Conservation (phyloP, 352 stramenopile species). For the Peronospora tabacina region DNA sequence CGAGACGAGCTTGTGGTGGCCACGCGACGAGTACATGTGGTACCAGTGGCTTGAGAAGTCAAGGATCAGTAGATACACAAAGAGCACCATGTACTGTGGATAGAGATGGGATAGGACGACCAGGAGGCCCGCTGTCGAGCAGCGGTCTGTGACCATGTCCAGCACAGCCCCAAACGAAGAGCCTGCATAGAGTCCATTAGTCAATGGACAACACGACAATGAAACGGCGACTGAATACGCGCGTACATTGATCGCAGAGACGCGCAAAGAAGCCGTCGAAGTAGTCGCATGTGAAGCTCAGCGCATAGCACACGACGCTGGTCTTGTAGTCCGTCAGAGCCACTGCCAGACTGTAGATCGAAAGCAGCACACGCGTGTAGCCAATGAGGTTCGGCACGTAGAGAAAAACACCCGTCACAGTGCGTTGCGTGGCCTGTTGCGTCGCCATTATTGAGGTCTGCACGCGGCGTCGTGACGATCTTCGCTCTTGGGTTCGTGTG, state of each 20-base stretch:
- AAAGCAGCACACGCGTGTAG: slow-evolving; percentile 87
- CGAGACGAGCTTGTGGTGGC: slow-evolving; percentile 93
- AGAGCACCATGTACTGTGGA: slow-evolving; percentile 64
- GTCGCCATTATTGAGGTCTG: slow-evolving; percentile 13
- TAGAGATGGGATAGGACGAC: slow-evolving; percentile 92
- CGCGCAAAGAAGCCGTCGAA: slow-evolving; percentile 96
- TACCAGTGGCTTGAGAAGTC: slow-evolving; percentile 98
- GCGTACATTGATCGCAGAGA: slow-evolving; percentile 91
- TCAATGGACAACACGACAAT: not conserved
- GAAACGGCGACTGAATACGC: not conserved
- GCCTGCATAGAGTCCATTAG: slow-evolving; percentile 23
- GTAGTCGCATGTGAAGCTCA: slow-evolving; percentile 96
- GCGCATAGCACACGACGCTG: slow-evolving; percentile 86
- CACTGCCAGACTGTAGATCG: slow-evolving; percentile 80
- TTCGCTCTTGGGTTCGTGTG: not conserved
- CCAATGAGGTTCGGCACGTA: slow-evolving; percentile 97
- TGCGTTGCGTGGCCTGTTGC: slow-evolving; percentile 22
- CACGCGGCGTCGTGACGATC: not conserved
- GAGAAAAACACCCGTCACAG: slow-evolving; percentile 84
- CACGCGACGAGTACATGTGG: slow-evolving; percentile 93
- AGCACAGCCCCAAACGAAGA: slow-evolving; percentile 93
- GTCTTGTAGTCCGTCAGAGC: slow-evolving; percentile 64
- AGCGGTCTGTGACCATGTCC: slow-evolving; percentile 98
- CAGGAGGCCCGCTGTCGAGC: slow-evolving; percentile 92
- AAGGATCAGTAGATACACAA: slow-evolving; percentile 89